phyloP scores from a whole-genome alignment of 345 rosid genomes.

The Passiflora organensis region DNA sequence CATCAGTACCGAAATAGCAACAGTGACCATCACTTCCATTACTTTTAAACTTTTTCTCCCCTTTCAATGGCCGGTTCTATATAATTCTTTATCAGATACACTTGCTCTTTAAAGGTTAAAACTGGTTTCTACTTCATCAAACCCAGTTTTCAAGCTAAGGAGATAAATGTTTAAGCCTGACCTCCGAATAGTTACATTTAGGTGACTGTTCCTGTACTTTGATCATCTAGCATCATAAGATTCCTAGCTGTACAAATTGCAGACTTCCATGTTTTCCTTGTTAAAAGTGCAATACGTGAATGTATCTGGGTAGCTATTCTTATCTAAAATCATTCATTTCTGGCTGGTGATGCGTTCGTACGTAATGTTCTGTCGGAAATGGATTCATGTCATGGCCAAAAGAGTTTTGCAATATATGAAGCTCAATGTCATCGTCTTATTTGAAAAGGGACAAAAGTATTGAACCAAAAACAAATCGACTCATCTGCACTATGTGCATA shows the following conservation, averaged over 20 bases:
- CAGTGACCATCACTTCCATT: too few relatives aligned
- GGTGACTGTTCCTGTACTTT: slow-evolving; percentile 3
- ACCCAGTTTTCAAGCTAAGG: too few relatives aligned
- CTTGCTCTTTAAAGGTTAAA: too few relatives aligned
- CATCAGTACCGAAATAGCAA: too few relatives aligned
- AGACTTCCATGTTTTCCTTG: slow-evolving; percentile 8
- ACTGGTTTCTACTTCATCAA: too few relatives aligned
- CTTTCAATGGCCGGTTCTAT: too few relatives aligned
- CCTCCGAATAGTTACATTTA: not conserved
- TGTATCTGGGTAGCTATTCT: not conserved
- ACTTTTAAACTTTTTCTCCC: too few relatives aligned
- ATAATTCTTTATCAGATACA: too few relatives aligned
- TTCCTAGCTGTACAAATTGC: slow-evolving; percentile 3
- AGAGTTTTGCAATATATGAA: not conserved
- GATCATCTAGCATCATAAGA: not conserved
- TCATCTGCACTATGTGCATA: not conserved
- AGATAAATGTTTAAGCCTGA: not conserved
- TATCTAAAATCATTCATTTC: slow-evolving; percentile 3
- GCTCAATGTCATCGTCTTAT: not conserved
- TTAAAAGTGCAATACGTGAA: not conserved
- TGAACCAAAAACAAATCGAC: not conserved
- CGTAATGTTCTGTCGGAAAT: too few relatives aligned
- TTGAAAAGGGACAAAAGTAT: not conserved
- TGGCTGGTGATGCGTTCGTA: not conserved
- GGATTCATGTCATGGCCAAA: not conserved